Base-by-base conservation (phyloP, 2,329 filamentous ascomycete species). In the Alternaria brassicae region DNA sequence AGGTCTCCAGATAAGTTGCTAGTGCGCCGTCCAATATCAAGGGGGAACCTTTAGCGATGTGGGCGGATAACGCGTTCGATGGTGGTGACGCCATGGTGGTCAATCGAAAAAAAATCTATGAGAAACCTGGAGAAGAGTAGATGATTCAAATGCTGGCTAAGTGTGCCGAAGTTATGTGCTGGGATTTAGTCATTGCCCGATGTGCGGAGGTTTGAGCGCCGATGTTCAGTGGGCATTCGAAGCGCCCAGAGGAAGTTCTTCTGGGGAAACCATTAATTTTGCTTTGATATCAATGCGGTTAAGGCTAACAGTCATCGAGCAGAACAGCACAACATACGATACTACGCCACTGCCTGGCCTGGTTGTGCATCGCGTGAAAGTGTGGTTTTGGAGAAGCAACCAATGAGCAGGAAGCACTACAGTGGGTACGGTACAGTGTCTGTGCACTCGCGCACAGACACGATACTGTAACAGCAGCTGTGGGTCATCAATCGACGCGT, bases 1-100 rank as follows among this genome's bases (percentile, higher is more conserved):
- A 75, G 4, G 70, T 70, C 63, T 83, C 81, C 15, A 83, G 74
- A 56, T 82, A 79, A 4, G 81, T 83, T 25, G 81, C 81, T 6
- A 83, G 72, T 5, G 79, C 81, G 30, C 81, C 81, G 57, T 83
- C 81, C 39, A 83, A 67, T 47, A 82, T 66, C 34, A 82, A 60
- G 13, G 73, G 73, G 9, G 65, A 65, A 12, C 61, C 59, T n/a
- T 56, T 48, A 13, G 37, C 15, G 48, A 76, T 70, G 28, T 68
- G 56, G 17, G 58, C 28, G 30, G 27, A 48, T 23, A 39, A 44
- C 37, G 25, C 41, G 15, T n/a, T 47, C 44, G 53, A 49, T 42
- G 39, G 28, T 42, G 44, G 7, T 30, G 37, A 30, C 25, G 45
- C 36, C 56, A 59, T 59, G 7, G 2, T 32, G 37, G 12, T 21